Evolutionary conservation across 2,329 filamentous ascomycete genomes (phyloP), one percentile per base, ranked within the genome.

Genomic region (Mollisiaceae sp.): DNA sequence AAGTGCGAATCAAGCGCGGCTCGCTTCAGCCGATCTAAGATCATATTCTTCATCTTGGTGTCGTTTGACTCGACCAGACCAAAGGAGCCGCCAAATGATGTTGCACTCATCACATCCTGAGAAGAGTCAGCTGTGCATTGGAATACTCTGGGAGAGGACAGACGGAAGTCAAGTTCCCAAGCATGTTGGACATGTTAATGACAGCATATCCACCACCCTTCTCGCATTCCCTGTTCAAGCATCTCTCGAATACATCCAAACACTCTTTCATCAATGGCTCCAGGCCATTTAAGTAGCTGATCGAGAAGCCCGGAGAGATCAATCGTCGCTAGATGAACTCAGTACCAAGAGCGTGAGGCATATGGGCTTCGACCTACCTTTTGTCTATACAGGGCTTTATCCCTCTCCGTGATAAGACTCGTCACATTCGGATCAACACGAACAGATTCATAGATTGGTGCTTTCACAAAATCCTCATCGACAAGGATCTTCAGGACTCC

Each of bases 51-150:
- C 22, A 68, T 43, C 12, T 50, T 65, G 6, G 39, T 60, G 32
- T 71, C 68, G 39, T 69, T 63, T 18, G 59, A 65, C 15, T 59
- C 22, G 12, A 71, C 67, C 15, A 71, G 60, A n/a, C 64, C 58
- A 43, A 71, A 68, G 9, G 69, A 70, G 39, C 65, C 66, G 2
- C 69, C 69, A 35, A 71, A 67, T 8, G 67, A 68, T n/a, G 66
- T 63, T 8, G 63, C 65, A 32, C 64, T 66, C 58, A 69, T 65
- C 14, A 71, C 56, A 45, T 71, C 69, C 69, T 71, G 36, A 2
- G 4, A 22, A 18, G 12, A n/a, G 20, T 35, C 1, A 60, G 32
- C 15, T 8, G 43, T n/a, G 8, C 8, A 20, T 1, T 9, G 15
- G 14, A 11, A 35, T 12, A 27, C n/a, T 22, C 6, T 2, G 54